These are phyloP conservation scores for Hypoxylon fragiforme DNA, from an alignment of 495 filamentous ascomycete species.

Conservation along the genomic window DNA sequence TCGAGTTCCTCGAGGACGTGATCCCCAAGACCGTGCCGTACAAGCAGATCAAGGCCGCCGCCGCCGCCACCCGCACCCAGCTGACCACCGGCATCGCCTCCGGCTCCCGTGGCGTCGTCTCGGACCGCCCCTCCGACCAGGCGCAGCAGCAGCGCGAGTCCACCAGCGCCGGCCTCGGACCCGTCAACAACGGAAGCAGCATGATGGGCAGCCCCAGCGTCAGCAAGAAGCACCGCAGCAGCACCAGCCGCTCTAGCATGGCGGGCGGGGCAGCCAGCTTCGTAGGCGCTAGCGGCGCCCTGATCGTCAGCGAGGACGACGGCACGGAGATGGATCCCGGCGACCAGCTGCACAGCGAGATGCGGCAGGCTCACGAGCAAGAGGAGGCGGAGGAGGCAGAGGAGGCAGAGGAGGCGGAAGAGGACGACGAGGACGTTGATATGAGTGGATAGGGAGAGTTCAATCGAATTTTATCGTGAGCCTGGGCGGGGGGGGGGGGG, in stretches of 20 bases:
- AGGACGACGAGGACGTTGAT: constrained; percentile 59
- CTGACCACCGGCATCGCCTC: constrained; percentile 39
- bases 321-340: constrained; percentile 39
- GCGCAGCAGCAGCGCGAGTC: too few relatives aligned
- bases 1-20: constrained; percentile 92
- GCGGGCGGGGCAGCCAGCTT: constrained; percentile 28
- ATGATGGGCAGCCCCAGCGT: background rate
- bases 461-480: background rate
- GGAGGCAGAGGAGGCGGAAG: too few relatives aligned
- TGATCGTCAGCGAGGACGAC: constrained; percentile 35
- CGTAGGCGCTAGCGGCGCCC: constrained; percentile 34
- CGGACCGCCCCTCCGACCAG: background rate
- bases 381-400: too few relatives aligned
- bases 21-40: constrained; percentile 83
- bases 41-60: constrained; percentile 70
- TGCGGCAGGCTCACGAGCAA: too few relatives aligned
- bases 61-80: constrained; percentile 46
- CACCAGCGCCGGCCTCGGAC: too few relatives aligned
- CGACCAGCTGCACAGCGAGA: constrained; percentile 52
- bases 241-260: constrained; percentile 30
- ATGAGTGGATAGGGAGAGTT: constrained; percentile 52
- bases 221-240: constrained; percentile 34
- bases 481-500: background rate
- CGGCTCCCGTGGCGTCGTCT: background rate
- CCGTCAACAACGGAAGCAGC: background rate